Conservation (phyloP, 768 basidiomycete species). For the Rhodotorula toruloides region DNA sequence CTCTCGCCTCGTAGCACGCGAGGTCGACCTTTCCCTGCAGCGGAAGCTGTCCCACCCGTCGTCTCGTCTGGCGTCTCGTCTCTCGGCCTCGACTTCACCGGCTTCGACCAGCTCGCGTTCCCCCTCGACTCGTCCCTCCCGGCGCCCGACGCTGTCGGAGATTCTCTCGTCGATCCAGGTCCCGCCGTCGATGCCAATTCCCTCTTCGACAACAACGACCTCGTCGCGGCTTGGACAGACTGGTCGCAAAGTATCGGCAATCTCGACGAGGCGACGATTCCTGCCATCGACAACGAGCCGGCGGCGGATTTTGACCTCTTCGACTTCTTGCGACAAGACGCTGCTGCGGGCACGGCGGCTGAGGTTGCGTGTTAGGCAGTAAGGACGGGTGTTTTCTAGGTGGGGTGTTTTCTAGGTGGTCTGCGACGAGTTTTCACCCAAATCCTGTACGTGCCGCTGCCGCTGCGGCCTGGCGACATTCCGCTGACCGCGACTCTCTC, state of each 20-base stretch:
- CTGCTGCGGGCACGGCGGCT: constrained; percentile 2
- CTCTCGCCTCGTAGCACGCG: constrained; percentile 39
- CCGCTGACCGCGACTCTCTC: background rate
- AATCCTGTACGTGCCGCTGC: background rate
- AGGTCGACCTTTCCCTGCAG: constrained; percentile 35
- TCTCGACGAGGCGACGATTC: background rate
- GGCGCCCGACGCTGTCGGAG: constrained; percentile 19
- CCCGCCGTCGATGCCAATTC: background rate
- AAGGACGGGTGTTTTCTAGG: no score
- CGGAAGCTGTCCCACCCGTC: constrained; percentile 31
- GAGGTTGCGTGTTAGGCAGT: constrained; percentile 28
- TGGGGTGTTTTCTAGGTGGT: background rate
- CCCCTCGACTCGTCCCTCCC: background rate
- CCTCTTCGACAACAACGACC: constrained; percentile 1
- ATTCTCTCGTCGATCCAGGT: constrained; percentile 31
- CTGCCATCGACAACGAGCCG: background rate
- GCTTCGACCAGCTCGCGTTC: background rate
- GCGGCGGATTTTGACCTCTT: constrained; percentile 23
- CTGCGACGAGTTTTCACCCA: background rate
- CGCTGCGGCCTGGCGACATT: no score
- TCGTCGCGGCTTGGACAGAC: constrained; percentile 22
- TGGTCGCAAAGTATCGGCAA: constrained; percentile 23
- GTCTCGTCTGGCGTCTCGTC: background rate
- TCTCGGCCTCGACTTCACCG: background rate
- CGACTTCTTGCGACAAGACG: constrained; percentile 27